Percentiles rank a stretch among this genome's conserved stretches.
Conservation (phyloP, 192 early-diverging fungal genomes). For the Coemansia sp. region DNA sequence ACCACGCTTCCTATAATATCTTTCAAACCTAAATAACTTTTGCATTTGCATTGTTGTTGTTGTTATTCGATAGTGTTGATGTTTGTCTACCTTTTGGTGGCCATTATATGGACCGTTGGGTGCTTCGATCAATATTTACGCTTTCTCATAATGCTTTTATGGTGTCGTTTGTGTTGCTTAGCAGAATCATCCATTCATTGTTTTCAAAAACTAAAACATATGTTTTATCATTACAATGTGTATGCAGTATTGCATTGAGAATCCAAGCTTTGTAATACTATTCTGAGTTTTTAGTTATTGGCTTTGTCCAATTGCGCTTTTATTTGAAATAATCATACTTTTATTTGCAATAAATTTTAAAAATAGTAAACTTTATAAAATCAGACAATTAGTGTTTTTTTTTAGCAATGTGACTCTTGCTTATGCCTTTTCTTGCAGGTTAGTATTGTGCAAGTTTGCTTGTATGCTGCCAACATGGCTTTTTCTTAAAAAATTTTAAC, state of each 20-base stretch:
- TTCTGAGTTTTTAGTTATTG: too few relatives aligned
- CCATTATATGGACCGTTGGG: background rate
- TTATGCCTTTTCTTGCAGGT: background rate
- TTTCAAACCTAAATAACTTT: background rate
- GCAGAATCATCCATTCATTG: background rate
- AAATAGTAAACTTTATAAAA: background rate
- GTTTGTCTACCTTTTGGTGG: background rate
- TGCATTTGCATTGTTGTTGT: too few relatives aligned
- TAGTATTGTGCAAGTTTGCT: background rate
- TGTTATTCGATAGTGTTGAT: background rate
- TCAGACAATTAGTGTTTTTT: too few relatives aligned
- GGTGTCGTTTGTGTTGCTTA: background rate
- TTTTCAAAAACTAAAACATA: background rate
- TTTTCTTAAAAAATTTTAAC: background rate
- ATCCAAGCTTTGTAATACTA: background rate
- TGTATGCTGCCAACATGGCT: background rate
- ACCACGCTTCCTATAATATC: background rate
- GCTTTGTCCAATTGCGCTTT: slow-evolving; percentile 1
- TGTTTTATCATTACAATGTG: background rate
- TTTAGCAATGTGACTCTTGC: background rate
- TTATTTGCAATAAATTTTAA: background rate
- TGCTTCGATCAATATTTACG: background rate
- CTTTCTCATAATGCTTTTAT: background rate
- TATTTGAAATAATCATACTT: background rate
- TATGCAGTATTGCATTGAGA: background rate